Percentiles rank a stretch among this genome's conserved stretches.
Conservation (phyloP, 2,329 filamentous ascomycete genomes). For the Ophiostoma novo-ulmi region DNA sequence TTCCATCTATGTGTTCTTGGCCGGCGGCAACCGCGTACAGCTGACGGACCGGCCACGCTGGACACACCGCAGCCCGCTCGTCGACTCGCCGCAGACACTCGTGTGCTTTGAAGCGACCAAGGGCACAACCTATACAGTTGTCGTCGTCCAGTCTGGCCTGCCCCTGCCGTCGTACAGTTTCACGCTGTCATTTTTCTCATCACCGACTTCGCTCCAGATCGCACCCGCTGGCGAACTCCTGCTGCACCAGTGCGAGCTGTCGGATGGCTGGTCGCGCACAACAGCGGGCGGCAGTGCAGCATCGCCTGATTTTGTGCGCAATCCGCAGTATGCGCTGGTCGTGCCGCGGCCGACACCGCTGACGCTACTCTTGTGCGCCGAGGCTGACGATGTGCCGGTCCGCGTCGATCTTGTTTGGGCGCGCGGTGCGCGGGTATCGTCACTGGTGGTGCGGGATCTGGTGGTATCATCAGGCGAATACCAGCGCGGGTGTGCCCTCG, state of each 20-base stretch:
- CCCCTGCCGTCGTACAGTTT: constrained; percentile 73
- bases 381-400: constrained; percentile 62
- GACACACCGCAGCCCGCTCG: constrained; percentile 72
- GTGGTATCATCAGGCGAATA: constrained; percentile 85
- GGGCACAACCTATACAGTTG: constrained; percentile 49
- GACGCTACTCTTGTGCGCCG: constrained; percentile 67
- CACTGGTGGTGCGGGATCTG: constrained; percentile 69
- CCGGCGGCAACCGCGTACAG: constrained; percentile 63
- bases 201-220: constrained; percentile 59
- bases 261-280: constrained; percentile 67
- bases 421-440: constrained; percentile 57
- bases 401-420: constrained; percentile 83
- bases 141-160: constrained; percentile 64
- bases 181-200: constrained; percentile 77
- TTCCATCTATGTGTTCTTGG: constrained; percentile 73
- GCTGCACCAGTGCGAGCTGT: constrained; percentile 51
- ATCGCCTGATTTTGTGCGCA: constrained; percentile 70
- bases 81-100: constrained; percentile 89
- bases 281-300: constrained; percentile 82
- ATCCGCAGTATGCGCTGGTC: constrained; percentile 75
- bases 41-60: constrained; percentile 56
- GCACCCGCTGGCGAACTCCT: constrained; percentile 57
- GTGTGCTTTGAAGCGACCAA: constrained; percentile 60
- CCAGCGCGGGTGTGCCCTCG: constrained; percentile 69
- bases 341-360: constrained; percentile 56